Conservation (phyloP, 2,329 filamentous ascomycete genomes). For the Trichoderma gracile region DNA sequence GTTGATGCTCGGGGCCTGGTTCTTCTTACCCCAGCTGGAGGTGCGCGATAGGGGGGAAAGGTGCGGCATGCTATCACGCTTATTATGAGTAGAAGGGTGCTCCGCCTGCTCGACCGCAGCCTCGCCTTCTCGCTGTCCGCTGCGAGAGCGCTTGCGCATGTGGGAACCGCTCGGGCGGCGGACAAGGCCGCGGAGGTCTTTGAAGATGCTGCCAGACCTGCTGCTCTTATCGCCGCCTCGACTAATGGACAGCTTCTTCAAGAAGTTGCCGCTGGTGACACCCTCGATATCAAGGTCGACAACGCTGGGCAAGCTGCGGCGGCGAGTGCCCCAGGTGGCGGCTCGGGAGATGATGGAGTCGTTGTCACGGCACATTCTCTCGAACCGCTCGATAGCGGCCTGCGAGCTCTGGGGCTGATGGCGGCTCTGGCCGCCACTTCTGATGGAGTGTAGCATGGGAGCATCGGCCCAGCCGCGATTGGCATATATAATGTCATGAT, state of each 20-base stretch:
- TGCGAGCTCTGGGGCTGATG: slow-evolving; percentile 54
- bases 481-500: slow-evolving; percentile 52
- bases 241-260: slow-evolving; percentile 62
- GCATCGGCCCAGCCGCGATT: slow-evolving; percentile 52
- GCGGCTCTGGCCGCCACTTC: slow-evolving; percentile 33
- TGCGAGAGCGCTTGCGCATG: slow-evolving; percentile 51
- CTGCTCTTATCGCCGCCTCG: slow-evolving; percentile 45
- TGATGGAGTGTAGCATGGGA: slow-evolving; percentile 51
- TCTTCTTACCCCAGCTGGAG: slow-evolving; percentile 54
- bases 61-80: slow-evolving; percentile 46
- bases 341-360: slow-evolving; percentile 62
- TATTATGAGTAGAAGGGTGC: slow-evolving; percentile 39
- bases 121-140: slow-evolving; percentile 38
- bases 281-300: slow-evolving; percentile 57
- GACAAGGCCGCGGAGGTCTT: slow-evolving; percentile 52
- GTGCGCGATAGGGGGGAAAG: slow-evolving; percentile 55
- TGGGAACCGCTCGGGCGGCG: slow-evolving; percentile 50
- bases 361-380: slow-evolving; percentile 55
- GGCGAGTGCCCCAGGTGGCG: slow-evolving; percentile 70
- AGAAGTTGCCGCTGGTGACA: slow-evolving; percentile 59
- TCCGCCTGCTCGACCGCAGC: slow-evolving; percentile 28
- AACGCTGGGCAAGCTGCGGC: slow-evolving; percentile 62
- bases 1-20: slow-evolving; percentile 56
- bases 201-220: slow-evolving; percentile 52
- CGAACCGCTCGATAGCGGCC: slow-evolving; percentile 55